phyloP scores from a whole-genome alignment of 2,329 filamentous ascomycete species.

The Aureobasidium pullulans region DNA sequence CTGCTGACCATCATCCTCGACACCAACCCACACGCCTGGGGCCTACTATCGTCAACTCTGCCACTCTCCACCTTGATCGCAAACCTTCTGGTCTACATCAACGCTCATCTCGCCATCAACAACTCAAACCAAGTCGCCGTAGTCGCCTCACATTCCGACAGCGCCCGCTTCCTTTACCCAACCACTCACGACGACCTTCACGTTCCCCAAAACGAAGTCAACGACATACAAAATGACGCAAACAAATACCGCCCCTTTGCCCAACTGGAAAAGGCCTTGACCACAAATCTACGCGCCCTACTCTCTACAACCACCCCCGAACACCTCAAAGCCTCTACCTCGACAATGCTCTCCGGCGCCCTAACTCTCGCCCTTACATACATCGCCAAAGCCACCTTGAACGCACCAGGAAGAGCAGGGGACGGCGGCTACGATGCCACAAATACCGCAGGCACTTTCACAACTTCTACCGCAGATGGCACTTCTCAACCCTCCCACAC shows the following conservation, averaged over 20 bases:
- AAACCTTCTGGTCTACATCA: constrained; percentile 90
- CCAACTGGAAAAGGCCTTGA: constrained; percentile 73
- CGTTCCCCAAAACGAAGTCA: constrained; percentile 21
- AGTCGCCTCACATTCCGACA: constrained; percentile 79
- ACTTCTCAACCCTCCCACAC: constrained; percentile 28
- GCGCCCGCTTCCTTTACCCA: constrained; percentile 86
- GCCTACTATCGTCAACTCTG: constrained; percentile 64
- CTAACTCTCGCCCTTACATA: constrained; percentile 82
- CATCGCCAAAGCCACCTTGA: constrained; percentile 68
- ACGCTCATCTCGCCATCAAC: constrained; percentile 90
- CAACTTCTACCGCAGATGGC: constrained; percentile 43
- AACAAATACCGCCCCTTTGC: constrained; percentile 95
- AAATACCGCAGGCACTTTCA: constrained; percentile 50
- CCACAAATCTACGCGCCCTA: constrained; percentile 65
- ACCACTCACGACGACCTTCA: constrained; percentile 26
- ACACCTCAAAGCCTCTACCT: constrained; percentile 61
- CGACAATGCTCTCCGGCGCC: constrained; percentile 84
- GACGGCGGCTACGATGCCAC: constrained; percentile 32
- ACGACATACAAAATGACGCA: constrained; percentile 36
- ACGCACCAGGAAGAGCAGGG: constrained; percentile 23
- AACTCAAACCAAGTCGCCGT: constrained; percentile 89
- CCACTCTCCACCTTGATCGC: constrained; percentile 79
- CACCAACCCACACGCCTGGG: constrained; percentile 94
- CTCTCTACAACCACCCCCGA: constrained; percentile 59
- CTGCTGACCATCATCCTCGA: constrained; percentile 88